Evolutionary conservation across 2,329 filamentous ascomycete species (phyloP), one percentile per base, ranked within the genome.

Genomic region (Claviceps sp.): DNA sequence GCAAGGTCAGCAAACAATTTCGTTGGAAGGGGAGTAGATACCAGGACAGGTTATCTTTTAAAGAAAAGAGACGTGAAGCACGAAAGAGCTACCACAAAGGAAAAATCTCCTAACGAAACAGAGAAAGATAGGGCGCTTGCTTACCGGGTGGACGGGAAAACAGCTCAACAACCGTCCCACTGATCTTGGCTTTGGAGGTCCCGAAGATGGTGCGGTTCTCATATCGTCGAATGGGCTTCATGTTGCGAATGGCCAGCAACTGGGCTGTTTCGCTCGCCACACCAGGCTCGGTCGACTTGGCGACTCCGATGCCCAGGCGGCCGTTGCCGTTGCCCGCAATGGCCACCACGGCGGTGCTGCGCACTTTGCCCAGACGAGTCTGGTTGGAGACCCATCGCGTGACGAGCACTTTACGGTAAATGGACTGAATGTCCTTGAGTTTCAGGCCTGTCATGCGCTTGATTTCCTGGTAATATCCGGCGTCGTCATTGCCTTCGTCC

Each of bases 281-380:
- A 37, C 75, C 70, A 1, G 73, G 62, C 68, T 96, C 89, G 30
- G 83, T 81, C 9, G 85, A 85, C 75, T 97, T 98, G 60, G 87
- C 90, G 69, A 91, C 86, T 52, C 93, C 93, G 54, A 97, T 76
- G 11, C 93, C 93, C 37, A 98, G 70, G 62, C 91, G 77, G 16
- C 93, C 93, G 58, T 93, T 79, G 54, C 81, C 78, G 69, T 97
- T 95, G 50, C 93, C 93, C 5, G 89, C 90, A 59, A 96, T 82
- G 42, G 82, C 82, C 55, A 97, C 71, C 60, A 81, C 76, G 62
- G 91, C 94, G 42, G 76, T 62, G 67, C 84, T 87, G 59, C 78
- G 77, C 54, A 98, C 84, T 76, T 97, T 98, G 65, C 93, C 93
- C 70, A 98, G 81, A 73, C 91, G 86, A 22, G 93, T 97, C 76